Base-by-base conservation (phyloP, 495 filamentous ascomycete genomes). In the Evernia prunastri region DNA sequence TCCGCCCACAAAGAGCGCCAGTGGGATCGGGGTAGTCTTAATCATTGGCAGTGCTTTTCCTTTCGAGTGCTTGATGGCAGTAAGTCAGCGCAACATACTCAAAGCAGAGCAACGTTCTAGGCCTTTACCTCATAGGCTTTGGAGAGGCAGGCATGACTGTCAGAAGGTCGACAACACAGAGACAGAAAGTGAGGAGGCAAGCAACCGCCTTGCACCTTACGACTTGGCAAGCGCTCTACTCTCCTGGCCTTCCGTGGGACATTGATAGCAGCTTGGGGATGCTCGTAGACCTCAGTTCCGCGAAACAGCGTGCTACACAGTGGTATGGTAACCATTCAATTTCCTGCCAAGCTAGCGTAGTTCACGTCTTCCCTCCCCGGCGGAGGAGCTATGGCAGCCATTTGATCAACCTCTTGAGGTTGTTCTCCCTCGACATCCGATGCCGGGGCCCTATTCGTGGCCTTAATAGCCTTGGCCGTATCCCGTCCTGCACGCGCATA, bases 261-360 rank as follows among this genome's bases (percentile, higher is more conserved):
- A 33, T 33, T 11, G 29, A 17, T 20, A 31, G 13, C 8, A 29
- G 25, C 6, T 33, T 35, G 27, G 18, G 25, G 49, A 31, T 33
- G 27, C 29, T 33, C 33, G 51, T 15, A 29, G 51, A 33, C 51
- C 51, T 54, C 17, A 29, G 11, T 31, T 33, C 15, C 15, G 29
- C 6, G 29, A 7, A 33, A 54, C 7, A 8, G 20, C 0, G 27
- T 33, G 27, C 51, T n/a, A 20, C 29, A 10, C 6, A 18, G 2
- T 20, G 1, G n/a, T 23, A 20, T 9, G 20, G 40, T 23, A 15
- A 12, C 18, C 42, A 33, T 47, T 83, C 79, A 95, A 71, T 96
- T 88, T 4, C 92, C 92, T 61, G 87, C 82, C 74, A 96, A 76
- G 71, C 90, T 93, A 45, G 90, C 88, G 77, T 97, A 97, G 58